Base-by-base conservation (phyloP, 192 early-diverging fungal species). In the Podila verticillata region DNA sequence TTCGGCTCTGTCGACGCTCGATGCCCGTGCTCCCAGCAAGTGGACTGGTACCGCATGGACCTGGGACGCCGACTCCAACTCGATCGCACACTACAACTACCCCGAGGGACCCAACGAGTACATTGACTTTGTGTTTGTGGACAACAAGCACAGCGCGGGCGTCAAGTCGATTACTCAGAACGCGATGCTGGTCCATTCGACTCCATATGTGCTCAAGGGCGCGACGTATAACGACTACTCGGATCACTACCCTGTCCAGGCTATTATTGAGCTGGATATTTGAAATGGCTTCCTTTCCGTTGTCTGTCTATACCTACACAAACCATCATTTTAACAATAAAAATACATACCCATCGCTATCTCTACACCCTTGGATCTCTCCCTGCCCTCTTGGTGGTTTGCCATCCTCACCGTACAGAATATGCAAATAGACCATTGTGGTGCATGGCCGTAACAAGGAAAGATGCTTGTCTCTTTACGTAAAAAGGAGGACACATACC, bases 101-200 rank as follows among this genome's bases (percentile, higher is more conserved):
- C 44, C 57, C 26, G 19, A 22, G 7, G 34, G 10, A 6, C 32
- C 57, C 17, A 22, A 32, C 15, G 26, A 69, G 20, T 69, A 61
- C n/a, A 24, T 69, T 36, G 67, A 69, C 20, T 69, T 19, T 34
- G 47, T 69, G 3, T 69, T 69, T 47, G 39, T 61, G 29, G 67
- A 59, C 57, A 58, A 69, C 39, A 7, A 24, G 7, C 56, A 69
- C 39, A 48, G 26, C 19, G 13, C 20, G 8, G 29, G 36, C 22
- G 44, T 58, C 3, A 60, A 69, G 22, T 47, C 67, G 0, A 19
- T 69, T 8, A 57, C 34, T 2, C 67, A 69, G 29, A 69, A 24
- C 9, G 59, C 30, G 4, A 28, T 69, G 26, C 12, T 26, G 24
- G 63, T 64, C 0, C 63, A 64, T 7, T 64, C 63, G 7, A 6